A percentile compares a stretch with the other conserved stretches of the same genome.
phyloP scores from a whole-genome alignment of 805 yeast genomes.

The Starmerella powellii region DNA sequence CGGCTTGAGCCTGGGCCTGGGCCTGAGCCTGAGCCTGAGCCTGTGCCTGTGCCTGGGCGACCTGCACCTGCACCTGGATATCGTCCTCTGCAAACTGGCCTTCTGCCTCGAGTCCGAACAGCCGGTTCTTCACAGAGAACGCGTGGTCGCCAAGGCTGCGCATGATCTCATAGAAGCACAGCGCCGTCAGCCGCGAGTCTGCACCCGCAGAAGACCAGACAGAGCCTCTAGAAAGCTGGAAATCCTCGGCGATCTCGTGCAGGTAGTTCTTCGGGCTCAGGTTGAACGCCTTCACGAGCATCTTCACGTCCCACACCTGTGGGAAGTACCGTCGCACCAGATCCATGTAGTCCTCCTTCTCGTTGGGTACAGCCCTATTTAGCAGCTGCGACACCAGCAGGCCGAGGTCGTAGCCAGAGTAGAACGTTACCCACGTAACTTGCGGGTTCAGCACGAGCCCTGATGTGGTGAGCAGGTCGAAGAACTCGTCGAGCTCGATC shows the following conservation, averaged over 20 bases:
- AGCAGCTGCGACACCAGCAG: slow-evolving; percentile 67
- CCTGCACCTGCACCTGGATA: slow-evolving; percentile 15
- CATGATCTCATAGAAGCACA: slow-evolving; percentile 35
- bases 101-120: slow-evolving; percentile 32
- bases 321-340: slow-evolving; percentile 69
- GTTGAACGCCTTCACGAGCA: slow-evolving; percentile 30
- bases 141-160: slow-evolving; percentile 28
- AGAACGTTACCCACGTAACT: slow-evolving; percentile 83
- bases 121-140: slow-evolving; percentile 25
- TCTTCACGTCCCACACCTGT: slow-evolving; percentile 67
- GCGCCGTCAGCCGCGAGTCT: slow-evolving; percentile 34
- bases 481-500: slow-evolving; percentile 65
- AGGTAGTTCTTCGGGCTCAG: slow-evolving; percentile 29
- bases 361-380: slow-evolving; percentile 65
- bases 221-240: slow-evolving; percentile 29
- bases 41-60: slow-evolving; percentile 21
- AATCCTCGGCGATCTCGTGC: slow-evolving; percentile 34
- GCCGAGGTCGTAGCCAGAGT: slow-evolving; percentile 90
- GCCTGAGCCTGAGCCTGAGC: slow-evolving; percentile 20
- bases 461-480: slow-evolving; percentile 71
- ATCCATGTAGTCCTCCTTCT: slow-evolving; percentile 63
- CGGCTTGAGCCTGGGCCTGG: slow-evolving; percentile 24
- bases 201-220: slow-evolving; percentile 36
- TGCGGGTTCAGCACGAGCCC: slow-evolving; percentile 65
- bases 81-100: slow-evolving; percentile 15